These are phyloP conservation scores for Cenchrus fungigraminus DNA, from an alignment of 176 grass and related monocot genomes.

Conservation along the genomic window DNA sequence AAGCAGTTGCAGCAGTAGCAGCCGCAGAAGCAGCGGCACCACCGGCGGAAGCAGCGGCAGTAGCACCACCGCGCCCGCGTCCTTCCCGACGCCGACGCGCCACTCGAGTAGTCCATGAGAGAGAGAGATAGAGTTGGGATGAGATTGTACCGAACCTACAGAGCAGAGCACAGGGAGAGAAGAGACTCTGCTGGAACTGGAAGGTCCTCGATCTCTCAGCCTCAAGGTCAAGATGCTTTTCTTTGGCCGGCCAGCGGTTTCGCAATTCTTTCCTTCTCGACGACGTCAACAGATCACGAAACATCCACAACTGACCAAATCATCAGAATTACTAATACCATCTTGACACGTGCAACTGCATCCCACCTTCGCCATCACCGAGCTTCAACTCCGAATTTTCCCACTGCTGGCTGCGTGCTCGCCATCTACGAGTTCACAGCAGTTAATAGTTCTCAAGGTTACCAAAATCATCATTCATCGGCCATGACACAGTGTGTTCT, in stretches of 20 bases:
- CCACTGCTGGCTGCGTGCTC: neutral
- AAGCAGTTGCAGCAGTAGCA: constrained; percentile 51
- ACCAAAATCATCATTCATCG: neutral
- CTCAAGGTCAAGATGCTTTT: neutral
- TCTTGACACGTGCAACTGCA: too few species aligned
- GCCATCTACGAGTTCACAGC: neutral
- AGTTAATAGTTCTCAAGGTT: neutral
- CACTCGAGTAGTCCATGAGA: constrained; percentile 41
- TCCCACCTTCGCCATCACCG: neutral
- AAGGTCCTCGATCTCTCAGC: neutral
- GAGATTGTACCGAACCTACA: neutral
- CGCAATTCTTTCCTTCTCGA: neutral
- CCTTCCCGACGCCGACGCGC: constrained; percentile 16
- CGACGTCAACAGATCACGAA: neutral
- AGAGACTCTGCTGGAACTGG: constrained; percentile 15
- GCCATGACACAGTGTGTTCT: neutral
- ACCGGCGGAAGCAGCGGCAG: constrained; percentile 57
- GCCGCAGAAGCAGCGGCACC: constrained; percentile 52
- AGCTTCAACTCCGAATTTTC: neutral
- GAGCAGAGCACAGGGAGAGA: neutral
- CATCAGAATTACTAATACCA: neutral
- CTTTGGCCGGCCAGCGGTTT: neutral
- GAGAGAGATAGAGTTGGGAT: neutral
- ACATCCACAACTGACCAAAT: neutral
- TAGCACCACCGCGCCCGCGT: constrained; percentile 44